Evolutionary conservation across 2,329 filamentous ascomycete genomes (phyloP), one percentile per base, ranked within the genome.

Genomic region (Fusarium mangiferae): DNA sequence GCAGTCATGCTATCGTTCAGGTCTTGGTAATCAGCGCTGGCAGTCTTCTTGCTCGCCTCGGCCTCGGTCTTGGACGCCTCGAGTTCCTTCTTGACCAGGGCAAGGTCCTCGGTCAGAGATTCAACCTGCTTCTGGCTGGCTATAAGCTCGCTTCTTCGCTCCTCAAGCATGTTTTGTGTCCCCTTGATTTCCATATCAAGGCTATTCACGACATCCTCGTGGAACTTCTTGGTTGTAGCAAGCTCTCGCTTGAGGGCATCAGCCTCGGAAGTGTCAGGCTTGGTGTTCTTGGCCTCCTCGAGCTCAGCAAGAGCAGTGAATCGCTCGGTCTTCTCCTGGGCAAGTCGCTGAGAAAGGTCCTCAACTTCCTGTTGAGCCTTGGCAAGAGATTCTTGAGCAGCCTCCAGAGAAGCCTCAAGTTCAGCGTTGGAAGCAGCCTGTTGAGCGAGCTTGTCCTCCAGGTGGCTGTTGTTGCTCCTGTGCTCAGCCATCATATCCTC

Each of bases 1-100:
- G 87, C 82, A 9, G 87, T 90, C 84, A 92, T 85, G 68, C 87
- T 90, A 58, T 92, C 89, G 78, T 90, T 88, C 83, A 92, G 87
- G 72, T 91, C 89, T 78, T 88, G 86, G 80, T 90, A 91, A 79
- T 91, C 89, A n/a, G 86, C 84, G 79, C 85, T 84, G 52, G 87
- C 84, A n/a, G 85, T 89, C 86, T 90, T 89, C 59, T 83, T 77
- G 78, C 85, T 86, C 17, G 85, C 85, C 17, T 87, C 86, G 7
- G 85, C 84, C 75, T 88, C 86, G 28, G 85, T 83, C 80, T 84
- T 86, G 75, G 86, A 82, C 13, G 87, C 85, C 70, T 89, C 86
- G 2, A 90, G 82, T 58, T 90, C 88, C 79, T 89, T 88, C 68
- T 86, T 82, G 3, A 83, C 80, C 62, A 88, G 81, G 49, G 84